Base-by-base conservation (phyloP, 805 yeast genomes). In the Metschnikowia matae region DNA sequence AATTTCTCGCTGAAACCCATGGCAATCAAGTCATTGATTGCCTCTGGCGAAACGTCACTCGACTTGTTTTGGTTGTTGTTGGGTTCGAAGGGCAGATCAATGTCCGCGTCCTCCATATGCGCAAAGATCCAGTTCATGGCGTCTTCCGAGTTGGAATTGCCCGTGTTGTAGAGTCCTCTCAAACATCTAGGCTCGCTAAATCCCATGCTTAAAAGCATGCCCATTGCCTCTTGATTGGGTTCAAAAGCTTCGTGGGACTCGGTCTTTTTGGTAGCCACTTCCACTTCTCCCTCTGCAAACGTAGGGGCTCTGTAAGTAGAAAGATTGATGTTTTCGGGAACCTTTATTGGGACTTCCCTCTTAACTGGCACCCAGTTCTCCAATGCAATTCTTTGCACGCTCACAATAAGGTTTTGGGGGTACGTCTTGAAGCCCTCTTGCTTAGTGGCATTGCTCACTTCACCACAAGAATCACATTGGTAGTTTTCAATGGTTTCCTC, bases 111-210 rank as follows among this genome's bases (percentile, higher is more conserved):
- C 21, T 91, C 97, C 84, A 89, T 81, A 62, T 91, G 96, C 18
- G 79, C 86, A 62, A 94, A 85, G 5, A 94, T 64, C 96, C 97
- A 89, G 58, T 89, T 87, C 87, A 87, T 83, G 0, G 97, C 96
- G 5, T 76, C 75, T 55, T 92, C 97, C 0, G 70, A 67, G 53
- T 71, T 61, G 0, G 66, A 56, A 58, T 90, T 90, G 0, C 89
- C 92, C 0, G 96, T 89, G 18, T 79, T 69, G 58, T 75, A 84
- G 34, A 92, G 71, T 0, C 92, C 96, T 57, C 83, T 80, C 31
- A 73, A 72, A 40, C 84, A 75, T 44, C 92, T 77, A 20, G 77
- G 75, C 46, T 80, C 80, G 0, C 90, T 79, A 63, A 94, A 92
- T n/a, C 99, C 99, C 97, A 91, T 94, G 17, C 80, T 81, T 44